A percentile compares a stretch with the other conserved stretches of the same genome.
These are phyloP conservation scores for Schizophyllum commune DNA, from an alignment of 1,284 basidiomycete genomes.

Conservation along the genomic window DNA sequence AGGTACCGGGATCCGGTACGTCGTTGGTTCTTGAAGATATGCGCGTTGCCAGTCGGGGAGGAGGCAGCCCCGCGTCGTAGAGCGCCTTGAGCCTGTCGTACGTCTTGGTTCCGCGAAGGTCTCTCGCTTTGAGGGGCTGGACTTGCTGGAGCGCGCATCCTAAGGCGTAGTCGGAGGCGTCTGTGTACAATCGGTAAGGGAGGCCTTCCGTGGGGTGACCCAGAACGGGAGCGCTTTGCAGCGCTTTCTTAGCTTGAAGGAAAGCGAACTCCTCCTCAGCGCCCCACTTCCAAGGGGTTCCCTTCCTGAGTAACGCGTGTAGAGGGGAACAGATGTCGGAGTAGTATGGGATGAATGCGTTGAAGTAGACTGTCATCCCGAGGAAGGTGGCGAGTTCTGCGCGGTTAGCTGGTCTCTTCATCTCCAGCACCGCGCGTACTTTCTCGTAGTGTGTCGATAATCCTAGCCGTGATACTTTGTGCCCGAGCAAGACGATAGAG, in stretches of 20 bases:
- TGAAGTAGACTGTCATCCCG: slow-evolving; percentile 17
- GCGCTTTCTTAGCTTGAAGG: slow-evolving; percentile 16
- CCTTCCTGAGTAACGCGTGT: neutral
- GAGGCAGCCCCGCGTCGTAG: no score
- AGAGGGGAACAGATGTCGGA: neutral
- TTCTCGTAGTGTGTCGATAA: slow-evolving; percentile 14
- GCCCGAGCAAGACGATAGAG: slow-evolving; percentile 25
- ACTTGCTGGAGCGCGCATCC: slow-evolving; percentile 29
- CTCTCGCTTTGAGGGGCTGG: slow-evolving; percentile 24
- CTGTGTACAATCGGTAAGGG: slow-evolving; percentile 29
- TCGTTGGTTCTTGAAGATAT: no score
- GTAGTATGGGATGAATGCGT: slow-evolving; percentile 1
- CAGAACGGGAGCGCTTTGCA: slow-evolving; percentile 20
- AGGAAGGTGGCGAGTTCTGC: slow-evolving; percentile 9
- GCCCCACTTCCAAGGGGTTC: no score
- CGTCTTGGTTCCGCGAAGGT: slow-evolving; percentile 25
- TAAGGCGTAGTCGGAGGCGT: slow-evolving; percentile 28
- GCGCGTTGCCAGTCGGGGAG: no score
- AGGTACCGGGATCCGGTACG: no score
- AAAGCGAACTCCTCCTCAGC: no score
- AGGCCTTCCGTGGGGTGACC: slow-evolving; percentile 22
- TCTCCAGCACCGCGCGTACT: slow-evolving; percentile 14
- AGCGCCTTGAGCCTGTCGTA: slow-evolving; percentile 20
- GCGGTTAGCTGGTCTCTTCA: slow-evolving; percentile 18
- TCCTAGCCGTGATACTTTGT: slow-evolving; percentile 5